A percentile compares a stretch with the other conserved stretches of the same genome.
These are phyloP conservation scores for Diaporthe helianthi DNA, from an alignment of 2,329 filamentous ascomycete species.

Conservation along the genomic window DNA sequence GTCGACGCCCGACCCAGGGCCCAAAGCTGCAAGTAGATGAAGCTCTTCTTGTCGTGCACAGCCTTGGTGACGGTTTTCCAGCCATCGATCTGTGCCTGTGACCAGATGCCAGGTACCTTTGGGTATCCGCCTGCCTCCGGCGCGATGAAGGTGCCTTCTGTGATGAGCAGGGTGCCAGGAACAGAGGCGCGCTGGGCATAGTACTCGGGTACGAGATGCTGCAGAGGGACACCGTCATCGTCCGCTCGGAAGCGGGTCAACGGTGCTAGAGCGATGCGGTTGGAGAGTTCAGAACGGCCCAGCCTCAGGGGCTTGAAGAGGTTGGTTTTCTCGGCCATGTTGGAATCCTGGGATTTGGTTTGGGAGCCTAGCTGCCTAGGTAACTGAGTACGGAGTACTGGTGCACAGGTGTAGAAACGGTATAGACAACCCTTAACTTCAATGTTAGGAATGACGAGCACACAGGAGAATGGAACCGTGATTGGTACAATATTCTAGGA, in stretches of 20 bases:
- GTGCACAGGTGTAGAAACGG: too few relatives aligned
- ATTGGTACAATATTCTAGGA: too few relatives aligned
- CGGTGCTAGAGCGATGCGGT: constrained; percentile 59
- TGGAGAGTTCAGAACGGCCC: constrained; percentile 55
- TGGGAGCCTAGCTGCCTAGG: too few relatives aligned
- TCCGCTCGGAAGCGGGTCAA: constrained; percentile 61
- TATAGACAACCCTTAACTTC: too few relatives aligned
- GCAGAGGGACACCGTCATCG: constrained; percentile 38
- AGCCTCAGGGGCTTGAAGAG: constrained; percentile 53
- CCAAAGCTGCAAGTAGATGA: constrained; percentile 69
- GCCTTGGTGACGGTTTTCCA: constrained; percentile 67
- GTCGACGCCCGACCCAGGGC: constrained; percentile 49
- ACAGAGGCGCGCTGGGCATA: constrained; percentile 51
- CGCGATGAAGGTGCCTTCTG: constrained; percentile 54
- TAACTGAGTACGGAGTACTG: background rate
- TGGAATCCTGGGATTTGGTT: background rate
- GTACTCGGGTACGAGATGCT: constrained; percentile 48
- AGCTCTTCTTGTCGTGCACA: constrained; percentile 66
- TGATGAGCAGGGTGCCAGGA: constrained; percentile 51
- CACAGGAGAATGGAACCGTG: too few relatives aligned
- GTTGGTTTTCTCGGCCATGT: constrained; percentile 19
- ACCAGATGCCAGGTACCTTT: constrained; percentile 66
- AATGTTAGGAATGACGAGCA: too few relatives aligned
- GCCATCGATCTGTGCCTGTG: constrained; percentile 57
- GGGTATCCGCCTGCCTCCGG: constrained; percentile 45